Base-by-base conservation (phyloP, 331 rosid genomes). In the Acacia pycnantha region DNA sequence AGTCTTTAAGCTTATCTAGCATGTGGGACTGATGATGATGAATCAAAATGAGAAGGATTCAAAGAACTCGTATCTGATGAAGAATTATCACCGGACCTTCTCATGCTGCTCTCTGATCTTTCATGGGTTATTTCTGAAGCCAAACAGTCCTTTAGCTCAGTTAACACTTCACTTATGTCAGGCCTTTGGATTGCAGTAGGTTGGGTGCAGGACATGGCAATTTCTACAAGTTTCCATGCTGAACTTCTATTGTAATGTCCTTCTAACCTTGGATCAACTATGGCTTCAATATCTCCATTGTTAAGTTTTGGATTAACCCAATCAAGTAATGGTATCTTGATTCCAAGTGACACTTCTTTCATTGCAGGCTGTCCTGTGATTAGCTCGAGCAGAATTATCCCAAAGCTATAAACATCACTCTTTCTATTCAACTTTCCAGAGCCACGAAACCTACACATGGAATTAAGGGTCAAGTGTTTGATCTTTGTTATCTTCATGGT, bases 361-460 rank as follows among this genome's bases (percentile, higher is more conserved):
- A 78, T 29, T 31, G 66, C 64, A 24, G 71, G 77, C 0, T 4
- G 46, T 0, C 86, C 77, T 0, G 66, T 83, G 51, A 78, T 53
- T 26, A 83, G n/a, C 80, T 83, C 86, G 1, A 83, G 53, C 4
- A 83, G 24, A 71, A 78, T 43, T 21, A 83, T 66, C 29, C 83
- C 80, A 50, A 83, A 79, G 12, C 80, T 78, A 6, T 73, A 78
- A 1, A 78, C 40, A 54, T 83, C 83, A 54, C 86, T 78, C 37
- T 50, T 41, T 16, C 51, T 78, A 2, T 65, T 83, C 2, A 65
- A 8, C 4, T 51, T 65, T 62, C 86, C 80, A 40, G 40, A 11
- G 6, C 50, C 8, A 0, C 9, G n/a, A 47, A 33, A 48, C 11
- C 74, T 77, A 8, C 76, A 4, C 21, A 27, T 29, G 22, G 18